These are phyloP conservation scores for Trichoderma endophyticum DNA, from an alignment of 2,329 filamentous ascomycete species.

Conservation along the genomic window DNA sequence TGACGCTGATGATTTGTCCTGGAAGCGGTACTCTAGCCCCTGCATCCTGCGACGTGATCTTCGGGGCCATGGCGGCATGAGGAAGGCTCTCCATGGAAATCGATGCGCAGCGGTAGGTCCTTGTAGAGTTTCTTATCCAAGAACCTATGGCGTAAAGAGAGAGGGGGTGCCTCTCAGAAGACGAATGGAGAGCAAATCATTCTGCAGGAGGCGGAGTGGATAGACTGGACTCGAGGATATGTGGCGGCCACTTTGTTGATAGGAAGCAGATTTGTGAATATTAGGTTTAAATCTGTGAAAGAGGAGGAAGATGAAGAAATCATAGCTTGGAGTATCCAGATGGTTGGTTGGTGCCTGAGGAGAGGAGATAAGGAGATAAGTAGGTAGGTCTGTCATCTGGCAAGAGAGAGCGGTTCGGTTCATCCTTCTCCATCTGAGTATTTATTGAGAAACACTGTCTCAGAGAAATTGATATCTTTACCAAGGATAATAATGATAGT, in stretches of 20 bases:
- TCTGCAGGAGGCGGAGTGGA: neutral
- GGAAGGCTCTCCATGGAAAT: neutral
- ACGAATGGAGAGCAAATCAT: neutral
- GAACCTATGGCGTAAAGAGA: neutral
- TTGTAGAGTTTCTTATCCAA: neutral
- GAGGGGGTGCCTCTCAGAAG: neutral
- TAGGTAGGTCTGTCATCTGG: neutral
- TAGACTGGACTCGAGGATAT: neutral
- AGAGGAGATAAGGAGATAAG: neutral
- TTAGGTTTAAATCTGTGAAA: neutral
- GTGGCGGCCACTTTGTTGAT: neutral
- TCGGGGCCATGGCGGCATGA: neutral
- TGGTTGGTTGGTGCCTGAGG: neutral
- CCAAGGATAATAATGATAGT: neutral
- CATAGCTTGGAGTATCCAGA: neutral
- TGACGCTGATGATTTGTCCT: conserved; percentile 36
- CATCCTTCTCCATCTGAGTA: neutral
- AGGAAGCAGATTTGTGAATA: neutral
- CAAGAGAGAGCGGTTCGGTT: neutral
- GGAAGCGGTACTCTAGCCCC: conserved; percentile 30
- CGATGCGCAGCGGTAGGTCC: neutral
- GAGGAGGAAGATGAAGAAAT: neutral
- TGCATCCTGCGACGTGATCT: neutral
- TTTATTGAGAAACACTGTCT: neutral
- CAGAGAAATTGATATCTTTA: neutral